Conservation (phyloP, 108 stramenopile species). For the Pseudonitzschia multiseries region DNA sequence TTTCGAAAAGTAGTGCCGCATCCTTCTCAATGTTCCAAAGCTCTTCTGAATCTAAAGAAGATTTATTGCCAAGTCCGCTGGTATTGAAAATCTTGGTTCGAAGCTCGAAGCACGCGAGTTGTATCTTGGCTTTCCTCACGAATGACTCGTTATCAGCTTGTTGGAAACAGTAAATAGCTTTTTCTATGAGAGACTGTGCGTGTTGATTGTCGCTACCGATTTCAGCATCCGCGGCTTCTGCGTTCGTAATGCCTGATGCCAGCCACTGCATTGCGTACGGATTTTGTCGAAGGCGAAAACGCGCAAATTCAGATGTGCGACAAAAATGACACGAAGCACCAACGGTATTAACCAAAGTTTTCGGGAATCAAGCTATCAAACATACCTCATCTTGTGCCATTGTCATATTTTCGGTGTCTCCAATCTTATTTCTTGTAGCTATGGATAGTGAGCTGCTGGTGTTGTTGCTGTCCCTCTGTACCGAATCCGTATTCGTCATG, state of each 20-base stretch:
- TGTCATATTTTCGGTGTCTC: conserved; percentile 39
- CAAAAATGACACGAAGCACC: too few species aligned
- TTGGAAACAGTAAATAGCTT: conserved; percentile 44
- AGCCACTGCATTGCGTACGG: conserved; percentile 16
- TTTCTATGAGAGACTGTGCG: conserved; percentile 14
- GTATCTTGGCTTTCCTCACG: conserved; percentile 36
- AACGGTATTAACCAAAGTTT: too few species aligned
- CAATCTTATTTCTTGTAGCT: conserved; percentile 37
- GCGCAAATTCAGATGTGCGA: neutral
- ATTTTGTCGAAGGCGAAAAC: neutral
- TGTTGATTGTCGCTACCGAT: neutral
- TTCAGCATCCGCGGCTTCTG: conserved; percentile 35
- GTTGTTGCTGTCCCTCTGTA: neutral
- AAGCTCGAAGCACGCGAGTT: conserved; percentile 32
- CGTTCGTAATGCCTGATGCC: conserved; percentile 38
- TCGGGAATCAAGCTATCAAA: too few species aligned
- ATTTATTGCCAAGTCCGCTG: neutral
- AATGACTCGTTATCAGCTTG: conserved; percentile 26
- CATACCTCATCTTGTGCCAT: conserved; percentile 44
- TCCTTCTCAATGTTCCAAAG: conserved; percentile 17
- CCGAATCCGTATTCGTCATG: neutral
- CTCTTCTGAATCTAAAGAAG: neutral
- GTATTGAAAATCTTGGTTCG: neutral
- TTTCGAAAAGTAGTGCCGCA: conserved; percentile 25
- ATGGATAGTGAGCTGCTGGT: conserved; percentile 2